Evolutionary conservation across 1,139 yeast genomes (phyloP), one percentile per base, ranked within the genome.

Genomic region (Blastobotrys ciferrii): DNA sequence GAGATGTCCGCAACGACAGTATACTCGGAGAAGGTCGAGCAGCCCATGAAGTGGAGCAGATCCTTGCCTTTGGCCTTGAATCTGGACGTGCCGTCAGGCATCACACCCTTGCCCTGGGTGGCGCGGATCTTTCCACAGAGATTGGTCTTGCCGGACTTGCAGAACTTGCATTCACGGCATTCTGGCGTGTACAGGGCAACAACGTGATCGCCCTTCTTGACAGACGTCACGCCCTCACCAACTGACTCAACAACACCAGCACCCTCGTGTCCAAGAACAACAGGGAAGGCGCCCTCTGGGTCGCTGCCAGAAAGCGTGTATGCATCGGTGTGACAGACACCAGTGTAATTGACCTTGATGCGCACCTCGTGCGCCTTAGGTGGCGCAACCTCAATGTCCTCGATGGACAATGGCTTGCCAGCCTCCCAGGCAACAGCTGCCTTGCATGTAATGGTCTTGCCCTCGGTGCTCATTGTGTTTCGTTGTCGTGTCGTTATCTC

Each of bases 351-450:
- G 53, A 92, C 73, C 72, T 88, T 86, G 70, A 92, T 87, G 69
- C 98, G 85, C 47, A 92, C 98, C 73, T 92, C 99, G 66, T 92
- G 96, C 43, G 97, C 96, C 67, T 80, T 84, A 59, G 98, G 99
- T 32, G 98, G 88, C 28, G 79, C 84, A 41, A 94, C 98, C 65
- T 85, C 91, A 58, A 92, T 77, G 51, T 86, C 88, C 71, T 94
- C 98, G 54, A 92, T 78, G 43, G 81, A 63, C 61, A 92, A 77
- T 52, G 96, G 96, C 69, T 88, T 63, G 43, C 72, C 75, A 31
- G 98, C 95, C 68, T 85, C 96, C 94, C 98, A 92, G 56, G 98
- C 97, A 61, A 92, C 87, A 46, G 98, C 98, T 49, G 98, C 98
- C 68, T 82, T 78, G 76, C 98, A 92, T 46, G 82, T 80, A 67